phyloP scores from a whole-genome alignment of 257 asterid species.

The Solanum paucissectum region DNA sequence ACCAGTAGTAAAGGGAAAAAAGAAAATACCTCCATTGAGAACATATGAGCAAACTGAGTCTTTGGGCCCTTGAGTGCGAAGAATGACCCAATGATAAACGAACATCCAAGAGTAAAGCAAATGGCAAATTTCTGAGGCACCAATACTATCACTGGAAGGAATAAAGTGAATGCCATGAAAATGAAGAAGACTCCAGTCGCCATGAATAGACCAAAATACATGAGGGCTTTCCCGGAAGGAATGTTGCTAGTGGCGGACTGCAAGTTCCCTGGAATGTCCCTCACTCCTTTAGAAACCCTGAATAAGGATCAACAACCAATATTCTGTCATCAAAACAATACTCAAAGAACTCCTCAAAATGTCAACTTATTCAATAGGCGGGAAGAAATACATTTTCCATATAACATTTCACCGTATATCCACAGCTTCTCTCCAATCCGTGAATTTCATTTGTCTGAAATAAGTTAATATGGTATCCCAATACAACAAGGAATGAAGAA shows the following conservation, averaged over 20 bases:
- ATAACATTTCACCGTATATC: neutral
- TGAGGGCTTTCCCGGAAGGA: conserved; percentile 86
- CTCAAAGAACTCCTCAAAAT: neutral
- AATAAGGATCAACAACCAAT: neutral
- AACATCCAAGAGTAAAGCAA: conserved; percentile 84
- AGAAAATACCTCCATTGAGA: conserved; percentile 64
- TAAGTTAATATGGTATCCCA: neutral
- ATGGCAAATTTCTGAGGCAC: conserved; percentile 90
- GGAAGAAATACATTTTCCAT: neutral
- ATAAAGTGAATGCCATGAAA: conserved; percentile 74
- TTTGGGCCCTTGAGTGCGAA: conserved; percentile 84
- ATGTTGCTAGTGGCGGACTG: conserved; percentile 91
- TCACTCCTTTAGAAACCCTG: conserved; percentile 89
- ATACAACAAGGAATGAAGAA: neutral
- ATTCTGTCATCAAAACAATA: neutral
- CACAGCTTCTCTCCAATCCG: neutral
- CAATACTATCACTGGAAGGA: conserved; percentile 84
- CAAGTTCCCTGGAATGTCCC: conserved; percentile 77
- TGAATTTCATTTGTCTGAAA: neutral
- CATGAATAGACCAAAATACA: conserved; percentile 78
- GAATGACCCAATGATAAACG: conserved; percentile 76
- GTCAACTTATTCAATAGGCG: neutral
- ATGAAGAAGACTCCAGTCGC: conserved; percentile 82
- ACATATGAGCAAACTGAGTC: conserved; percentile 76
- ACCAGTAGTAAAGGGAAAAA: neutral